phyloP scores from a whole-genome alignment of 352 stramenopile genomes.

The Phytopythium vexans region DNA sequence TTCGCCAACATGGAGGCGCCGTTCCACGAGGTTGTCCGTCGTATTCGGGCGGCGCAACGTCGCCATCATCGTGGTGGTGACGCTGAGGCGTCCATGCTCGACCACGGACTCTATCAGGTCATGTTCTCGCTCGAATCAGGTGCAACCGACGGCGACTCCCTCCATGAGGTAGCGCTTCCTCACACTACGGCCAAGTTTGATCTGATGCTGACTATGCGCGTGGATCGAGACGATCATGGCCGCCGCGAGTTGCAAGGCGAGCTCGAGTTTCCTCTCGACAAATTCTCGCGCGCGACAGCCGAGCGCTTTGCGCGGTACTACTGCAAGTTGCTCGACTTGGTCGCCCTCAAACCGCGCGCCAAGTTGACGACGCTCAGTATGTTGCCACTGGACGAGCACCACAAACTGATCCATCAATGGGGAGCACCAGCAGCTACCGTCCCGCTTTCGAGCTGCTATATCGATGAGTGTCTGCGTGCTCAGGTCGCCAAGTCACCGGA shows the following conservation, averaged over 20 bases:
- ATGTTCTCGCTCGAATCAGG: slow-evolving; percentile 56
- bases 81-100: slow-evolving; percentile 8
- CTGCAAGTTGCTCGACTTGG: slow-evolving; percentile 28
- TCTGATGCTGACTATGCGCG: slow-evolving; percentile 60
- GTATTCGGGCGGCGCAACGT: slow-evolving; percentile 21
- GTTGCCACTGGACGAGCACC: slow-evolving; percentile 23
- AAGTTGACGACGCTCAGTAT: slow-evolving; percentile 26
- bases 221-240: neutral
- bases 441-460: slow-evolving; percentile 4
- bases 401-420: slow-evolving; percentile 25
- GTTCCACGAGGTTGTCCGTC: slow-evolving; percentile 48
- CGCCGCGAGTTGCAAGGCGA: slow-evolving; percentile 24
- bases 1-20: slow-evolving; percentile 52
- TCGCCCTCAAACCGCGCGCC: slow-evolving; percentile 11
- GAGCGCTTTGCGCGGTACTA: slow-evolving; percentile 41
- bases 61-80: neutral
- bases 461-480: slow-evolving; percentile 31
- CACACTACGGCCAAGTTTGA: slow-evolving; percentile 51
- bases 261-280: slow-evolving; percentile 35
- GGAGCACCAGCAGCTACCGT: slow-evolving; percentile 5
- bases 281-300: slow-evolving; percentile 30
- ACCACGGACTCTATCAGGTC: slow-evolving; percentile 37
- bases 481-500: slow-evolving; percentile 30
- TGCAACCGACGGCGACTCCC: neutral
- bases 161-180: slow-evolving; percentile 22